Conservation (phyloP, 2,329 filamentous ascomycete species). For the Exophiala lecanii-corni region DNA sequence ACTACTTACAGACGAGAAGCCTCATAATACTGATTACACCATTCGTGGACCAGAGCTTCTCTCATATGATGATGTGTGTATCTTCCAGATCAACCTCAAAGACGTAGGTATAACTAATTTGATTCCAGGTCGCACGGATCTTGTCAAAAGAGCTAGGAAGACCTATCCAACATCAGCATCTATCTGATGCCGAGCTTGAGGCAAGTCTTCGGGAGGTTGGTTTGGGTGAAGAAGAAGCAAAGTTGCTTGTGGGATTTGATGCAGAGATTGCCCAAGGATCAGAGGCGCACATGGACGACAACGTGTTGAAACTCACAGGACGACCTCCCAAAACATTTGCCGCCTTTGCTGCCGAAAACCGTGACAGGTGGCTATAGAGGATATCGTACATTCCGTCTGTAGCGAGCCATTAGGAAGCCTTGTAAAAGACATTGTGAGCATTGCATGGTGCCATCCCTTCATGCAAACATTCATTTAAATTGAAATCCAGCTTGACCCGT, state of each 20-base stretch:
- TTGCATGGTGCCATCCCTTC: too few species aligned
- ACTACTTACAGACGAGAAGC: constrained; percentile 13
- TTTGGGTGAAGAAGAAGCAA: constrained; percentile 22
- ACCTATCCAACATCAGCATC: constrained; percentile 1
- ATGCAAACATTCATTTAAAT: too few species aligned
- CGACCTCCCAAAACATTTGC: constrained; percentile 30
- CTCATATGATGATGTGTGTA: constrained; percentile 28
- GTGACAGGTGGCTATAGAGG: neutral
- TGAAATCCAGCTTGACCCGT: too few species aligned
- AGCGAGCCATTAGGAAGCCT: too few species aligned
- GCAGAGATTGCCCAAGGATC: constrained; percentile 31
- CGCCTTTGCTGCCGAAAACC: constrained; percentile 11
- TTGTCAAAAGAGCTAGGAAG: neutral
- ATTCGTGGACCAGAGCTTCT: constrained; percentile 38
- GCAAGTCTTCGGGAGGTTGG: neutral
- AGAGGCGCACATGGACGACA: constrained; percentile 36
- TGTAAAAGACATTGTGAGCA: too few species aligned
- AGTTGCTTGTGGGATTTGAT: constrained; percentile 31
- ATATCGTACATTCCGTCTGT: too few species aligned
- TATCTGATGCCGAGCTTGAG: neutral
- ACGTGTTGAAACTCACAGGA: constrained; percentile 34
- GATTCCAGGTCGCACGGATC: neutral
- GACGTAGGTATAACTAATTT: neutral
- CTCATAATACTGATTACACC: constrained; percentile 26
- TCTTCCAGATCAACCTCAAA: neutral